Evolutionary conservation across 2,329 filamentous ascomycete genomes (phyloP).

Genomic region (Calonectria honghensis): DNA sequence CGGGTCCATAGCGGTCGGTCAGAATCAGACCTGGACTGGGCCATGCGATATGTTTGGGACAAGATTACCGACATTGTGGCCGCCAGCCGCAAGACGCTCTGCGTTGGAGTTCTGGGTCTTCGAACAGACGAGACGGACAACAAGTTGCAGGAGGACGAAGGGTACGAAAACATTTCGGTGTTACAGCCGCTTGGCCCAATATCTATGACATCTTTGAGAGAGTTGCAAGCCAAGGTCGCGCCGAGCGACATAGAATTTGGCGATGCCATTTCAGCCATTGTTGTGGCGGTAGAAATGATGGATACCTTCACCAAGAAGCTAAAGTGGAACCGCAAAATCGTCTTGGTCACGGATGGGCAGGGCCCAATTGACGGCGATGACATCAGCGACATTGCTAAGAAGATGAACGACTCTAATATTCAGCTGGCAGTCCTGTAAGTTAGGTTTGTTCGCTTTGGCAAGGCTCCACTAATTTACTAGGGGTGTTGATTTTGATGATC

Average conservation of each 20-base stretch:
- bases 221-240: slow-evolving; percentile 77
- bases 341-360: slow-evolving; percentile 89
- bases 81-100: slow-evolving; percentile 79
- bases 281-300: slow-evolving; percentile 92
- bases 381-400: slow-evolving; percentile 80
- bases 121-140: slow-evolving; percentile 87
- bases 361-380: slow-evolving; percentile 83
- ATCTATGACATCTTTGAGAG: slow-evolving; percentile 80
- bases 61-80: slow-evolving; percentile 83
- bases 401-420: slow-evolving; percentile 85
- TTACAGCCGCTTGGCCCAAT: slow-evolving; percentile 80
- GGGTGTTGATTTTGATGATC: slow-evolving; percentile 94
- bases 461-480: slow-evolving; percentile 64
- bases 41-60: slow-evolving; percentile 96
- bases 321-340: slow-evolving; percentile 87
- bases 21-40: slow-evolving; percentile 90
- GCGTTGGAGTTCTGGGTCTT: slow-evolving; percentile 87
- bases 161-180: slow-evolving; percentile 88
- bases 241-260: slow-evolving; percentile 82
- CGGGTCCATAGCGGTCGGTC: slow-evolving; percentile 80
- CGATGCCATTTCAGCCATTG: slow-evolving; percentile 91
- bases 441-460: background rate
- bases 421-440: slow-evolving; percentile 86
- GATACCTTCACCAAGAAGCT: slow-evolving; percentile 84
- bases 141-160: slow-evolving; percentile 78